Evolutionary conservation across 495 filamentous ascomycete species (phyloP).

Genomic region (Delitschia confertaspora): DNA sequence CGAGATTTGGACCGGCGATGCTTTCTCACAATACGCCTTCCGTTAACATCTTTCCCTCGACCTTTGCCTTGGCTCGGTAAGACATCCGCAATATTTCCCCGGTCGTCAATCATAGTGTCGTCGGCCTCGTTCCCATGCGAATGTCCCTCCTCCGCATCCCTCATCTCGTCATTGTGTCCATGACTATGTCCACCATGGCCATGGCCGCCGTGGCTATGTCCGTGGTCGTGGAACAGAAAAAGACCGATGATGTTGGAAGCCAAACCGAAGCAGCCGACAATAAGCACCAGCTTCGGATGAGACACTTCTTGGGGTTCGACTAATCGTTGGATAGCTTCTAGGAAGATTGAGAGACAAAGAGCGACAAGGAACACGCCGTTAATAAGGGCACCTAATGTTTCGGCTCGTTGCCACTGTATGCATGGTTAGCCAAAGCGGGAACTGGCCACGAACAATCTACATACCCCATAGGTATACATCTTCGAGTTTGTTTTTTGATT

Average conservation of each 20-base stretch:
- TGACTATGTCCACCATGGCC: slow-evolving; percentile 45
- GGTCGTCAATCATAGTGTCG: slow-evolving; percentile 38
- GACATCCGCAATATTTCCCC: slow-evolving; percentile 43
- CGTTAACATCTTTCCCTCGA: too few species aligned
- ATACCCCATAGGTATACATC: slow-evolving; percentile 86
- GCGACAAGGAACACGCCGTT: slow-evolving; percentile 97
- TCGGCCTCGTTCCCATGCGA: slow-evolving; percentile 36
- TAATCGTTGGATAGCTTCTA: slow-evolving; percentile 85
- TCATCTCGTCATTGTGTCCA: slow-evolving; percentile 34
- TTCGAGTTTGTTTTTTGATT: slow-evolving; percentile 67
- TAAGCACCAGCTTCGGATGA: slow-evolving; percentile 74
- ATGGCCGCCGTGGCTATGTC: slow-evolving; percentile 64
- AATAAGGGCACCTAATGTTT: slow-evolving; percentile 88
- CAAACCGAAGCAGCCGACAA: slow-evolving; percentile 81
- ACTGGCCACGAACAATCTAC: slow-evolving; percentile 32
- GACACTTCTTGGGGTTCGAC: slow-evolving; percentile 78
- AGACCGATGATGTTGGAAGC: slow-evolving; percentile 84
- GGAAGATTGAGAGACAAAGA: slow-evolving; percentile 86
- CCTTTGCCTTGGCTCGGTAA: too few species aligned
- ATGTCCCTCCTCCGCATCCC: slow-evolving; percentile 42
- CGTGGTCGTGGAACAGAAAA: slow-evolving; percentile 84
- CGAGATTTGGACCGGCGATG: slow-evolving; percentile 34
- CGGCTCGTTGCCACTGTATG: slow-evolving; percentile 86
- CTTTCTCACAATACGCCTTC: slow-evolving; percentile 16
- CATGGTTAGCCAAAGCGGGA: slow-evolving; percentile 4